Percentiles rank a stretch among this genome's conserved stretches.
Conservation (phyloP, 2,329 filamentous ascomycete species). For the Ustilaginoidea virens region DNA sequence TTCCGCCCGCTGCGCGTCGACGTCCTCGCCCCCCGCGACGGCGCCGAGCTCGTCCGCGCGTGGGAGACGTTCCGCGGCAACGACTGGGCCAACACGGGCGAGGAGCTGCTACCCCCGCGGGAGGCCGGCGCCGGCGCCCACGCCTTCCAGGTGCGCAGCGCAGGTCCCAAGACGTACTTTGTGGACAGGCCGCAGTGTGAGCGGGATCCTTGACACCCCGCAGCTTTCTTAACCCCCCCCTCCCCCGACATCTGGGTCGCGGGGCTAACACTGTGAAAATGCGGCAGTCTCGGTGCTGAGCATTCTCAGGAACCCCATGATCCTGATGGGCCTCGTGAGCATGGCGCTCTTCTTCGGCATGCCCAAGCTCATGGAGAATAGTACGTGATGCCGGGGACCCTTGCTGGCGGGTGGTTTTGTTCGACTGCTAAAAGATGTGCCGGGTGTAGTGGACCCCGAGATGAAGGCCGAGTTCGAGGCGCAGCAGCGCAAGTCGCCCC, state of each 20-base stretch:
- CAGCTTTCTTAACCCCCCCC: too few relatives aligned
- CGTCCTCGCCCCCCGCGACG: conserved; percentile 20
- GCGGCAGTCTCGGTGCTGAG: conserved; percentile 56
- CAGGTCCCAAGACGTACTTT: conserved; percentile 60
- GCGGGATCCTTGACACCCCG: too few relatives aligned
- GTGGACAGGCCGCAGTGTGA: conserved; percentile 60
- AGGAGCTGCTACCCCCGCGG: conserved; percentile 29
- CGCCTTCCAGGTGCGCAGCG: conserved; percentile 44
- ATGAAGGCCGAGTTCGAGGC: conserved; percentile 79
- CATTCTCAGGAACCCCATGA: conserved; percentile 91
- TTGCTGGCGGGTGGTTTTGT: too few relatives aligned
- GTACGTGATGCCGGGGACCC: conserved; percentile 40
- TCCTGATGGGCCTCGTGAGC: conserved; percentile 73
- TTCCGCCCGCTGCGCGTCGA: conserved; percentile 9
- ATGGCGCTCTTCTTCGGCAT: conserved; percentile 78
- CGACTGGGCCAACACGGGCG: conserved; percentile 78
- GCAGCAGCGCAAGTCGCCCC: conserved; percentile 65
- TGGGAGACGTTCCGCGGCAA: conserved; percentile 85
- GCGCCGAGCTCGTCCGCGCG: conserved; percentile 28
- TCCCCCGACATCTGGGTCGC: too few relatives aligned
- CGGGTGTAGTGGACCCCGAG: conserved; percentile 59
- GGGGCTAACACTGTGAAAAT: conserved; percentile 1
- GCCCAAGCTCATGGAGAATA: conserved; percentile 91
- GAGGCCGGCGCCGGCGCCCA: conserved; percentile 14
- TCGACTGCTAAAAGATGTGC: too few relatives aligned